Base-by-base conservation (phyloP, 139 green algal genomes). In the Astrephomene gubernaculifera region DNA sequence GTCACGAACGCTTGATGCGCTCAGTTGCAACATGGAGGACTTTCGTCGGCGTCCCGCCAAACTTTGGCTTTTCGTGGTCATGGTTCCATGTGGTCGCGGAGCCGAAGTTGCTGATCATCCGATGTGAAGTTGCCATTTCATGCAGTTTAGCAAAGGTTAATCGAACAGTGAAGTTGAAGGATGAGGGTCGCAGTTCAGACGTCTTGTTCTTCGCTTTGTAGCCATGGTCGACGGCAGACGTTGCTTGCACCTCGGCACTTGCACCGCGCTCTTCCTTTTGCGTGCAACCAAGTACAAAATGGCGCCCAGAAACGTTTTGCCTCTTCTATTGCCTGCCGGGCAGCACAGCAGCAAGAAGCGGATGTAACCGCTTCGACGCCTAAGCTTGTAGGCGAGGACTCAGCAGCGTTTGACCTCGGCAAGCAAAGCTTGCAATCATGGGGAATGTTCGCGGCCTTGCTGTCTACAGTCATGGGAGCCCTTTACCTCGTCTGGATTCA, bases 401-500 rank as follows among this genome's bases (percentile, higher is more conserved):
- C 97, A 22, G 97, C 95, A 0, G 87, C 89, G 0, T 99, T 99
- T 83, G 80, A 92, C 35, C n/a, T 94, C 4, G 57, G 73, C 2
- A 41, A 95, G 49, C 96, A 99, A 81, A 97, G 71, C 63, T 57
- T 91, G 4, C 82, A 83, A 22, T 95, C 93, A 3, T 99, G 97
- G 97, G 90, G 43, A 0, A 19, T 95, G 0, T 99, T 99, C 85
- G 88, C 87, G 2, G 91, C 53, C 22, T 76, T 99, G 71, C 90
- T 99, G 17, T 89, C 89, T 0, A 87, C 69, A 19, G 97, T 98
- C 22, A 65, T 97, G 54, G 96, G 84, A 2, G 71, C 90, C 2
- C 85, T 99, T 6, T 99, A 98, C 72, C 64, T 94, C 69, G 86
- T 96, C 19, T 98, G 95, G 97, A 94, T 98, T 36, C 85, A 94